phyloP scores from a whole-genome alignment of 805 yeast species.

The Candida nemodendra region DNA sequence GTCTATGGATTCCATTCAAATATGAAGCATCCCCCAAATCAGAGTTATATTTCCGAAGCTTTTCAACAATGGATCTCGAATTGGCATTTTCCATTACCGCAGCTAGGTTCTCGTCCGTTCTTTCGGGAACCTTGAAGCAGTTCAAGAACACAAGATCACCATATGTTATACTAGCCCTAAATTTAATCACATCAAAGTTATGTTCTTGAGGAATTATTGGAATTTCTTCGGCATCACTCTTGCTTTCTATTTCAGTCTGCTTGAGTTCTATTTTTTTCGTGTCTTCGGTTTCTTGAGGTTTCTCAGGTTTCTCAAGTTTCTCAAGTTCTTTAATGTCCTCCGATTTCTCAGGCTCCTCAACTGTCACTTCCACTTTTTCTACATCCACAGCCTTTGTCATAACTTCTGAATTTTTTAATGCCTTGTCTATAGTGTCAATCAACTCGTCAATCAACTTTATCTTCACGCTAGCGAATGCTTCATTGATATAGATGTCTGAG shows the following conservation, averaged over 20 bases:
- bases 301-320: background rate
- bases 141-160: constrained; percentile 18
- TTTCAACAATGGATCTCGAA: background rate
- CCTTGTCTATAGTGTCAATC: constrained; percentile 3
- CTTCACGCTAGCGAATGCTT: constrained; percentile 17
- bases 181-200: background rate
- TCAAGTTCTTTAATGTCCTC: background rate
- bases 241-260: no score
- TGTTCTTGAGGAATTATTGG: no score
- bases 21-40: constrained; percentile 9
- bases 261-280: background rate
- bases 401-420: background rate
- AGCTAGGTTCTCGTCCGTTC: constrained; percentile 8
- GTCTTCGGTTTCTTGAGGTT: background rate
- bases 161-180: constrained; percentile 13
- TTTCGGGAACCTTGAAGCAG: constrained; percentile 14
- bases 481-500: constrained; percentile 27
- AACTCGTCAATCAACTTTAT: constrained; percentile 14
- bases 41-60: constrained; percentile 6
- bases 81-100: background rate
- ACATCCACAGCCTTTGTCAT: background rate
- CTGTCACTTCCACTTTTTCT: background rate
- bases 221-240: no score
- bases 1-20: constrained; percentile 7
- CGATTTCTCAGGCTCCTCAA: constrained; percentile 2